phyloP scores from a whole-genome alignment of 352 stramenopile species.

The Phytopythium boreale region DNA sequence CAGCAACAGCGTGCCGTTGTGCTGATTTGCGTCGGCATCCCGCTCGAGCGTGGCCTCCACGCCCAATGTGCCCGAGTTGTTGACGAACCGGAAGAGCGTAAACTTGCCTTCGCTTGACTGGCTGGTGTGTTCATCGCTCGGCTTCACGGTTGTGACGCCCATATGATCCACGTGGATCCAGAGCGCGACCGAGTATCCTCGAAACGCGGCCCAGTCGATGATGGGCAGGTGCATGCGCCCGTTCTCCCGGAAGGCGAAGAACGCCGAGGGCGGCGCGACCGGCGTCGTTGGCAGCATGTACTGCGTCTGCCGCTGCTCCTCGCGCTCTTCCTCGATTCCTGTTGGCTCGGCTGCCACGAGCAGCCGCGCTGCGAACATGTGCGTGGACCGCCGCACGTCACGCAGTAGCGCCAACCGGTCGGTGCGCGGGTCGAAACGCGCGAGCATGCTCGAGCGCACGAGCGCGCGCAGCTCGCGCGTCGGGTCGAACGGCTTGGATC shows the following conservation, averaged over 20 bases:
- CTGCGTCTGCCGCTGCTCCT: slow-evolving; percentile 21
- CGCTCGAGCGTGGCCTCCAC: slow-evolving; percentile 70
- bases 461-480: slow-evolving; percentile 2
- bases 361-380: slow-evolving; percentile 31
- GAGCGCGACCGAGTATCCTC: slow-evolving; percentile 72
- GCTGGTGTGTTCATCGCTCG: not conserved
- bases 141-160: slow-evolving; percentile 5
- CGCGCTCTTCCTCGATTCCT: not conserved
- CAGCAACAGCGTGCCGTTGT: slow-evolving; percentile 27
- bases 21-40: slow-evolving; percentile 22
- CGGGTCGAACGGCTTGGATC: slow-evolving; percentile 2
- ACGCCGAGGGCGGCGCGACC: slow-evolving; percentile 51
- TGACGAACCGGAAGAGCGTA: slow-evolving; percentile 72
- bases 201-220: slow-evolving; percentile 76
- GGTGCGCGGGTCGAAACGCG: slow-evolving; percentile 14
- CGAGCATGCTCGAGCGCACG: slow-evolving; percentile 1
- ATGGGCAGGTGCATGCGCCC: slow-evolving; percentile 72
- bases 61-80: slow-evolving; percentile 60
- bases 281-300: slow-evolving; percentile 26
- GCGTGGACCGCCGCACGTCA: slow-evolving; percentile 28
- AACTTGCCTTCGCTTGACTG: slow-evolving; percentile 30
- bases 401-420: slow-evolving; percentile 14
- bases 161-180: slow-evolving; percentile 60
- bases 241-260: slow-evolving; percentile 62
- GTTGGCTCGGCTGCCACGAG: slow-evolving; percentile 19